phyloP scores from a whole-genome alignment of 1,284 basidiomycete species.

The Leccinum pallidistipes region DNA sequence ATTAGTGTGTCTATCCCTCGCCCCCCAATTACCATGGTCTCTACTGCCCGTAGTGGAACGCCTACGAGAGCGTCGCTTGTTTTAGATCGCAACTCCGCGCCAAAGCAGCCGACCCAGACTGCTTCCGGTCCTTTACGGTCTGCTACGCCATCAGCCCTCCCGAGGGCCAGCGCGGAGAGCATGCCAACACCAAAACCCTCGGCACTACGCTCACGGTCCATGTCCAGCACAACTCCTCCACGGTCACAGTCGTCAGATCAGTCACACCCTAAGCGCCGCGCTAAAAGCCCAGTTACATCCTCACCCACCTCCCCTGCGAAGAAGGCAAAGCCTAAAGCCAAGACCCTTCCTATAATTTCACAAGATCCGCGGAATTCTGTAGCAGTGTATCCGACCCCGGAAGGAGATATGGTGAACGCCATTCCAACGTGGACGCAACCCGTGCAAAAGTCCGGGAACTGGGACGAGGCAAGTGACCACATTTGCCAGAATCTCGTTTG shows the following conservation, averaged over 20 bases:
- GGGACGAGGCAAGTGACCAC: conserved; percentile 66
- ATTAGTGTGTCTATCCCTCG: conserved; percentile 9
- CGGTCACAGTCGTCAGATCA: conserved; percentile 30
- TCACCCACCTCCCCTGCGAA: conserved; percentile 38
- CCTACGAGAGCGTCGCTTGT: conserved; percentile 20
- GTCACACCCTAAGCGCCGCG: conserved; percentile 40
- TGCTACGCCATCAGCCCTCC: conserved; percentile 26
- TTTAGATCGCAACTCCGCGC: conserved; percentile 27
- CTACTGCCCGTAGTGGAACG: conserved; percentile 27
- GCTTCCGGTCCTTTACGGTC: conserved; percentile 17
- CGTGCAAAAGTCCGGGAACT: conserved; percentile 59
- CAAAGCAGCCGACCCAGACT: conserved; percentile 40
- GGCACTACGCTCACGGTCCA: conserved; percentile 18
- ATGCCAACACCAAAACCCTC: conserved; percentile 23
- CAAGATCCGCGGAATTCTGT: conserved; percentile 44
- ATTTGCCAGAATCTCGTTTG: conserved; percentile 3
- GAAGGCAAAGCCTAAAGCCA: conserved; percentile 38
- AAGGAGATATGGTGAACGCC: conserved; percentile 56
- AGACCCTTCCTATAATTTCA: conserved; percentile 33
- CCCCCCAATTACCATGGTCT: conserved; percentile 3
- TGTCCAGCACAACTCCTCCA: conserved; percentile 26
- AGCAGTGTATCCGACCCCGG: conserved; percentile 62
- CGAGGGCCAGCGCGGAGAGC: conserved; percentile 33
- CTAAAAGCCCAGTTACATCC: conserved; percentile 44
- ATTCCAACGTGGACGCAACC: conserved; percentile 80